Base-by-base conservation (phyloP, 2,329 filamentous ascomycete species). In the Paecilomyces niveus region DNA sequence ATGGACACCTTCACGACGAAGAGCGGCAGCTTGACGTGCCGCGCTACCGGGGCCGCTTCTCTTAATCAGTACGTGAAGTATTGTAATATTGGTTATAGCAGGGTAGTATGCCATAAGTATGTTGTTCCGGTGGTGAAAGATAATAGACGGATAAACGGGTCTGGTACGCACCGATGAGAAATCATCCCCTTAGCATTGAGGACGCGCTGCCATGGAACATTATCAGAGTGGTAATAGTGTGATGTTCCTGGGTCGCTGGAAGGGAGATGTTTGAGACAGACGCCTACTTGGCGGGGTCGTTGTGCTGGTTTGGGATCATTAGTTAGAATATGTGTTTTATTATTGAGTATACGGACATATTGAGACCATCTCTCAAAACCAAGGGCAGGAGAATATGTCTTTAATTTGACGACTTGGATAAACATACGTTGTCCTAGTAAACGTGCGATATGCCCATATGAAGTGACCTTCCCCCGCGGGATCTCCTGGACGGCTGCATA, bases 201-300 rank as follows among this genome's bases (percentile, higher is more conserved):
- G 60, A 97, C 90, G 59, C 94, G 81, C 78, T 97, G 93, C 93
- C 93, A 97, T 0, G 93, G 93, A 3, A 97, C 93, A 63, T 88
- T 97, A 24, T 78, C 80, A 59, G 83, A 80, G 72, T 96, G 88
- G 76, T 88, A 95, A 58, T 77, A 72, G 56, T 75, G 72, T 52
- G 74, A 74, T 35, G 72, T 75, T 0, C 76, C 72, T 0, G 78
- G 67, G 58, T 83, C 80, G 6, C 76, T 69, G 11, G 67, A 61
- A 1, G 92, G 84, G 11, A 97, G 85, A 70, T 96, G 88, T 72
- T 96, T 97, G 26, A 97, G 83, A 73, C 89, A 95, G 53, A 94
- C 81, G 56, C 93, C 93, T 6, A 97, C 92, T 76, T 97, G 93
- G 58, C 92, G 85, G 1, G 88, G 85, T 2, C 88, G 80, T 69